Percentiles rank a stretch among this genome's conserved stretches.
These are phyloP conservation scores for Hirschioporus abietinus DNA, from an alignment of 768 basidiomycete genomes.

Conservation along the genomic window DNA sequence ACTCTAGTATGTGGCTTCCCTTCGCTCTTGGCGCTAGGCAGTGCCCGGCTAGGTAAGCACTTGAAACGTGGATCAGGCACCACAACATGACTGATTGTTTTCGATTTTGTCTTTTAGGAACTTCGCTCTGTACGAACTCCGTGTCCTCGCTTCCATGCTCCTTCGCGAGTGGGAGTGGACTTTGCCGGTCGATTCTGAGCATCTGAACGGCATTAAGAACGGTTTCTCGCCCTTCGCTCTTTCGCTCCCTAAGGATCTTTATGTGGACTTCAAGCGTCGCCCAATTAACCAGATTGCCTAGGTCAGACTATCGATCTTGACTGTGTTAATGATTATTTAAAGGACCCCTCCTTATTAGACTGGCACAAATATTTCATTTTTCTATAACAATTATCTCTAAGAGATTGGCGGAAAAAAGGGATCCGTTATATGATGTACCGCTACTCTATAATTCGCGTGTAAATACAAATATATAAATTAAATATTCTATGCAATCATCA, in stretches of 20 bases:
- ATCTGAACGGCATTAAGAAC: constrained; percentile 24
- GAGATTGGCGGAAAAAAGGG: not conserved
- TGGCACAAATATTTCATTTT: not conserved
- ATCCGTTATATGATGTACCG: not conserved
- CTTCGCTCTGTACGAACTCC: constrained; percentile 27
- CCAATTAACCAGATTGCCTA: not conserved
- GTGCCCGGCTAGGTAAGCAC: constrained; percentile 22
- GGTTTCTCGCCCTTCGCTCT: constrained; percentile 32
- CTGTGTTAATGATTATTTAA: not conserved
- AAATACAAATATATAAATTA: not conserved
- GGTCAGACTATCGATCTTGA: not conserved
- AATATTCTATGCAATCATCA: not conserved
- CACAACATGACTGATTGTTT: not conserved
- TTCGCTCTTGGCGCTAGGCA: constrained; percentile 30
- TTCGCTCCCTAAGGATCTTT: constrained; percentile 28
- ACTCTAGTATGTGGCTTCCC: constrained; percentile 21
- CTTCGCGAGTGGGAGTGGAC: constrained; percentile 29
- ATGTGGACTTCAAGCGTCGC: constrained; percentile 21
- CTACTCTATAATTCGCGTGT: not conserved
- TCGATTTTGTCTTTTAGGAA: constrained; percentile 8
- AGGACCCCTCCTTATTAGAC: not conserved
- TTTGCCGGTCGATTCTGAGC: constrained; percentile 24
- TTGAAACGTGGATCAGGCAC: not conserved
- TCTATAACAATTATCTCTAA: not conserved
- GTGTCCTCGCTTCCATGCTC: constrained; percentile 30